Conservation (phyloP, 352 stramenopile genomes). For the Globisporangium acanthophoron region DNA sequence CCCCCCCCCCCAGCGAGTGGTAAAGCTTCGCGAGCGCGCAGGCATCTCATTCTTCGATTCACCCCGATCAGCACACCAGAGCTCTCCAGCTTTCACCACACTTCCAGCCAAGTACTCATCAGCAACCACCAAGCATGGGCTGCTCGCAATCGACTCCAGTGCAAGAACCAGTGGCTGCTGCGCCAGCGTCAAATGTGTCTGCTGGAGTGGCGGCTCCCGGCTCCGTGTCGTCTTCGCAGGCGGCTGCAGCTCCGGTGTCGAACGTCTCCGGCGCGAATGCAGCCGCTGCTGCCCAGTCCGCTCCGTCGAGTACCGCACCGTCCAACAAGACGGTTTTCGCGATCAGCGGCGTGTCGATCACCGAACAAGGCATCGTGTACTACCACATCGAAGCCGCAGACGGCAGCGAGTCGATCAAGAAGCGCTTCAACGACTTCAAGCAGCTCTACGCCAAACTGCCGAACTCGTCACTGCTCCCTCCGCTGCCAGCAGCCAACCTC, state of each 20-base stretch:
- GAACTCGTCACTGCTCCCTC: conserved; percentile 30
- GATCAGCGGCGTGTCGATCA: conserved; percentile 57
- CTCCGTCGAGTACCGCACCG: conserved; percentile 2
- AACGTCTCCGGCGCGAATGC: conserved; percentile 1
- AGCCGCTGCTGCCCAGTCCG: not conserved
- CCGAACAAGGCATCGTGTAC: conserved; percentile 56
- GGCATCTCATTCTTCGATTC: conserved; percentile 5
- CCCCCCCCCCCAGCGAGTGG: not conserved
- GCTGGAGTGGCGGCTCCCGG: conserved; percentile 1
- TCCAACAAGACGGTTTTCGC: conserved; percentile 25
- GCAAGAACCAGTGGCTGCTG: conserved; percentile 25
- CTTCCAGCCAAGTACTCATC: conserved; percentile 11
- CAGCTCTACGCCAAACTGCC: conserved; percentile 39
- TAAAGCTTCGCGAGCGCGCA: too few relatives aligned
- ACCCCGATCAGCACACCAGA: not conserved
- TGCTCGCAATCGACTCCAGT: conserved; percentile 66
- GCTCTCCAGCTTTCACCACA: not conserved
- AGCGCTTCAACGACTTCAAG: conserved; percentile 84
- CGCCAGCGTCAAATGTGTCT: conserved; percentile 17
- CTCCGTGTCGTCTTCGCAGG: conserved; percentile 12
- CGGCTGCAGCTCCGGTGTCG: conserved; percentile 8
- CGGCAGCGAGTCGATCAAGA: conserved; percentile 38
- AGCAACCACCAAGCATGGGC: conserved; percentile 42
- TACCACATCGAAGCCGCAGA: conserved; percentile 54
- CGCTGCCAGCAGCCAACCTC: conserved; percentile 45